A percentile compares a stretch with the other conserved stretches of the same genome.
These are phyloP conservation scores for Saccharomycopsis oosterbeekiorum DNA, from an alignment of 805 yeast species.

Conservation along the genomic window DNA sequence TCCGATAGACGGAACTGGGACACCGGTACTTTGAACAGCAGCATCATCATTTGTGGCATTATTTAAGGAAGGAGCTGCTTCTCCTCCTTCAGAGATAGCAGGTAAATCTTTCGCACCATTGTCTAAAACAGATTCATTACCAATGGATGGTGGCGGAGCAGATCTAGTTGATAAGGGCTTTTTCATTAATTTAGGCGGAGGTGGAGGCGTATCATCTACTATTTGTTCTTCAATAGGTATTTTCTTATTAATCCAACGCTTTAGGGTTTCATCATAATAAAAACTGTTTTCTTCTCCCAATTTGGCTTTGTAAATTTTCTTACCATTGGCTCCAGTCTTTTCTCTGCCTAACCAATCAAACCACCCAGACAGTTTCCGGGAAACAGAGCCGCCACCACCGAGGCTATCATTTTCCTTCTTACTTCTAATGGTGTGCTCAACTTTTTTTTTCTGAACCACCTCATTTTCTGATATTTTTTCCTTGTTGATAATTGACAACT, in stretches of 20 bases:
- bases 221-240: conserved; percentile 57
- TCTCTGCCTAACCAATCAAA: conserved; percentile 52
- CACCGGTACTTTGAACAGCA: neutral
- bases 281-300: conserved; percentile 71
- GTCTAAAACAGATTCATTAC: neutral
- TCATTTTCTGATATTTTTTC: neutral
- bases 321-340: conserved; percentile 42
- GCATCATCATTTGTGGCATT: neutral
- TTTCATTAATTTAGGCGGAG: conserved; percentile 27
- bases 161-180: conserved; percentile 19
- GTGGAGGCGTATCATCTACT: conserved; percentile 22
- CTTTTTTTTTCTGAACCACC: neutral
- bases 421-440: neutral
- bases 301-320: conserved; percentile 75
- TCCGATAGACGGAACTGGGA: conserved; percentile 1
- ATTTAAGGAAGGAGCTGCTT: neutral
- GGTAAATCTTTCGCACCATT: neutral
- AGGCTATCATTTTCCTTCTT: neutral
- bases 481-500: conserved; percentile 1
- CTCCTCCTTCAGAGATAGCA: neutral
- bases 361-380: conserved; percentile 29
- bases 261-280: conserved; percentile 70
- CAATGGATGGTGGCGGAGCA: conserved; percentile 17
- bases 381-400: conserved; percentile 16
- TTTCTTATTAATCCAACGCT: conserved; percentile 77